Percentiles rank a stretch among this genome's conserved stretches.
Evolutionary conservation across 2,329 filamentous ascomycete genomes (phyloP).

Genomic region (Sphaerostilbella broomeana): DNA sequence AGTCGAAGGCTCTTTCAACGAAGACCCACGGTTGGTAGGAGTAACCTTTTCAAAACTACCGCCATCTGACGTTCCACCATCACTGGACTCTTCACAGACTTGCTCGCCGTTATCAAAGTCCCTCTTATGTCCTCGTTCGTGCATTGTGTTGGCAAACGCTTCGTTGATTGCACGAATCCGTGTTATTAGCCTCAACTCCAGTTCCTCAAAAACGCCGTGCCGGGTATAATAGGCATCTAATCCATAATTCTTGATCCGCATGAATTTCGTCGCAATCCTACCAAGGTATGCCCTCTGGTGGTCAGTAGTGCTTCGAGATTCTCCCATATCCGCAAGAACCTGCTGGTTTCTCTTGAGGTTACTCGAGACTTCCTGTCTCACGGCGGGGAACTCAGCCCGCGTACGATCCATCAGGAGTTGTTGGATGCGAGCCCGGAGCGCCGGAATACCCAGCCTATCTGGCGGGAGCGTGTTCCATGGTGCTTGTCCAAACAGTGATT

Average conservation of each 20-base stretch:
- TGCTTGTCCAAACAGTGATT: conserved; percentile 28
- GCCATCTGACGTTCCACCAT: neutral
- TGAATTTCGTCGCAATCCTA: conserved; percentile 26
- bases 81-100: neutral
- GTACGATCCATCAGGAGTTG: conserved; percentile 35
- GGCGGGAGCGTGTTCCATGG: conserved; percentile 30
- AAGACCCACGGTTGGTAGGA: too few species aligned
- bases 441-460: conserved; percentile 28
- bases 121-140: conserved; percentile 17
- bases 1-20: too few species aligned
- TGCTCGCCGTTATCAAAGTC: neutral
- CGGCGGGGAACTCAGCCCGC: conserved; percentile 31
- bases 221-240: conserved; percentile 32
- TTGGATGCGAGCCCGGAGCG: conserved; percentile 30
- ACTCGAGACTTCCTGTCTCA: conserved; percentile 25
- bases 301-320: conserved; percentile 20
- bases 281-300: conserved; percentile 32
- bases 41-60: too few species aligned
- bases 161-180: conserved; percentile 32
- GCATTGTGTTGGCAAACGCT: conserved; percentile 26
- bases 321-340: conserved; percentile 25
- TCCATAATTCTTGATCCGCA: conserved; percentile 21
- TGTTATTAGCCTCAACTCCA: conserved; percentile 31
- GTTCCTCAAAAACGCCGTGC: conserved; percentile 24
- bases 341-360: conserved; percentile 12